Conservation (phyloP, 495 filamentous ascomycete species). For the Cairneyella variabilis region DNA sequence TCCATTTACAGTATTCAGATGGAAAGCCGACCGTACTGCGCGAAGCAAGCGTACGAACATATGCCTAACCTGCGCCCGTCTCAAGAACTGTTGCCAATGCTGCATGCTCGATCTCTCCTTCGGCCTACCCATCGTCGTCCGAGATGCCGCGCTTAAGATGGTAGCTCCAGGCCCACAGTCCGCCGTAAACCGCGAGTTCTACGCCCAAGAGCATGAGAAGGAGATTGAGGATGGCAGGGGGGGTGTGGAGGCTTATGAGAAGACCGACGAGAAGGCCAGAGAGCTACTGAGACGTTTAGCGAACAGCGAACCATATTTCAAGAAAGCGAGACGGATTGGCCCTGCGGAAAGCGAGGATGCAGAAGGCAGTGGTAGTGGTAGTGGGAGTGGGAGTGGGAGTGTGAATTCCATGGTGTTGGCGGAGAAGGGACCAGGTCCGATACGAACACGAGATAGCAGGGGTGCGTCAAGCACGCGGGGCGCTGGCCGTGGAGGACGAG, state of each 20-base stretch:
- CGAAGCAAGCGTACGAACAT: constrained; percentile 86
- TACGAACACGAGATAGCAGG: constrained; percentile 62
- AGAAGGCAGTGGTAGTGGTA: no score
- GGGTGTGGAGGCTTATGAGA: constrained; percentile 82
- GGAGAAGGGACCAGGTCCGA: constrained; percentile 56
- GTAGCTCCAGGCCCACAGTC: constrained; percentile 88
- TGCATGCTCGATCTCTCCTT: constrained; percentile 98
- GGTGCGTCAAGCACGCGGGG: constrained; percentile 48
- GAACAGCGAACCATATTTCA: constrained; percentile 90
- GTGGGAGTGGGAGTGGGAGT: no score
- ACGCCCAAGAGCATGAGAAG: constrained; percentile 93
- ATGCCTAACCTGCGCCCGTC: constrained; percentile 89
- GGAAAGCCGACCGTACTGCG: constrained; percentile 83
- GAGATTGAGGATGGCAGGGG: constrained; percentile 85
- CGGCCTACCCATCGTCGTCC: constrained; percentile 85
- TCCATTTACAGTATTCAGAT: constrained; percentile 92
- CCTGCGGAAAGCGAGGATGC: constrained; percentile 50
- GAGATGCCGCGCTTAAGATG: constrained; percentile 97
- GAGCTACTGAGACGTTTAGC: constrained; percentile 83
- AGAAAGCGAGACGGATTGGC: constrained; percentile 69
- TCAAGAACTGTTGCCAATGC: constrained; percentile 98
- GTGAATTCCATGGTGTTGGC: constrained; percentile 40
- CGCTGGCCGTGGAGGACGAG: constrained; percentile 37
- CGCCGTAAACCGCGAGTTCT: constrained; percentile 92
- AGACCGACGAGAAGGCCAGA: constrained; percentile 91